A percentile compares a stretch with the other conserved stretches of the same genome.
These are phyloP conservation scores for Solanum clarkiae DNA, from an alignment of 257 asterid genomes.

Conservation along the genomic window DNA sequence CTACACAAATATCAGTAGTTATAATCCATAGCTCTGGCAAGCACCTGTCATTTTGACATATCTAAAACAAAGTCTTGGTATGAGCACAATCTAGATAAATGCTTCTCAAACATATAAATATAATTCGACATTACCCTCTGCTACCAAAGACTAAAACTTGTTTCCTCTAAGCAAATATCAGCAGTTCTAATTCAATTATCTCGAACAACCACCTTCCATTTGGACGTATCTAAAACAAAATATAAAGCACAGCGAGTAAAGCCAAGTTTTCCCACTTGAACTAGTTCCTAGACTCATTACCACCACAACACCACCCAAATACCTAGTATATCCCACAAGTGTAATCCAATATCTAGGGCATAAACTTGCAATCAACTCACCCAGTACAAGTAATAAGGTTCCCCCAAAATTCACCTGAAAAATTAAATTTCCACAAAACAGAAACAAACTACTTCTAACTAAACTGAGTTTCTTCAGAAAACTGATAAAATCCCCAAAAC, in stretches of 20 bases:
- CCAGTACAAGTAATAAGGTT: not conserved
- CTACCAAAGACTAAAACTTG: no score
- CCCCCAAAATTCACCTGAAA: not conserved
- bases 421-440: not conserved
- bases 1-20: not conserved
- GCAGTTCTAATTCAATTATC: not conserved
- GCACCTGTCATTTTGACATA: not conserved
- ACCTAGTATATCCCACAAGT: not conserved
- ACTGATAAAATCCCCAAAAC: not conserved
- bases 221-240: not conserved
- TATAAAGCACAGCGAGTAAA: not conserved
- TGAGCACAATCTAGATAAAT: no score
- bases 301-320: not conserved
- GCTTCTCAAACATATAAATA: no score
- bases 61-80: not conserved
- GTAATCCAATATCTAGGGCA: not conserved
- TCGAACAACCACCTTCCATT: not conserved
- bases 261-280: not conserved
- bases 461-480: not conserved
- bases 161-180: not conserved
- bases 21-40: not conserved
- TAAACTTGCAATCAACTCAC: not conserved
- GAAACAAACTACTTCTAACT: not conserved
- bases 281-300: not conserved
- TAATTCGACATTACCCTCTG: no score